Evolutionary conservation across 192 early-diverging fungal species (phyloP).

Genomic region (Coemansia sp.): DNA sequence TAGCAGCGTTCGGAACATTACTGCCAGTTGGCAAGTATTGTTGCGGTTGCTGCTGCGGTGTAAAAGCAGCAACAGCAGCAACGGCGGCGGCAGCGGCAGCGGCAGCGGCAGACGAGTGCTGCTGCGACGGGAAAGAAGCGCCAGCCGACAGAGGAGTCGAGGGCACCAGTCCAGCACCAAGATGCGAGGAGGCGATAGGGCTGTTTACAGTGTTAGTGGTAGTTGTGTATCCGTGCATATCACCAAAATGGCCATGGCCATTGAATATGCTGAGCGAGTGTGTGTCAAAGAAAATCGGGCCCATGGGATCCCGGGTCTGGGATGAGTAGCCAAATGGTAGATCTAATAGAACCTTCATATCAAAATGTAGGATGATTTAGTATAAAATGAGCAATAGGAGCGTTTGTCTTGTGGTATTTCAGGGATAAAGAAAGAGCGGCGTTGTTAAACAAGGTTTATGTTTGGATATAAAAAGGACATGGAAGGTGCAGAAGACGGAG

Average conservation of each 20-base stretch:
- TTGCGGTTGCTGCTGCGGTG: not conserved
- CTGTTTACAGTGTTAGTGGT: not conserved
- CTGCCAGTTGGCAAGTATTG: not conserved
- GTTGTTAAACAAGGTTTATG: not conserved
- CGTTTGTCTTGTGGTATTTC: not conserved
- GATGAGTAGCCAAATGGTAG: slow-evolving; percentile 37
- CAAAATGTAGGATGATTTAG: not conserved
- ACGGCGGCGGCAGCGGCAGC: not conserved
- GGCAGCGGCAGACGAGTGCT: not conserved
- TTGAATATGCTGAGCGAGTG: slow-evolving; percentile 21
- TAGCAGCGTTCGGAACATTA: slow-evolving; percentile 2
- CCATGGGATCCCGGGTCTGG: slow-evolving; percentile 27
- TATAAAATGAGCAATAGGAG: not conserved
- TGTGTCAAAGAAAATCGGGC: slow-evolving; percentile 24
- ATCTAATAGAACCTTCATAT: slow-evolving; percentile 27
- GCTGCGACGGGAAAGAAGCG: slow-evolving; percentile 11
- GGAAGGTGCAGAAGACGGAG: not conserved
- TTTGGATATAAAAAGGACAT: not conserved
- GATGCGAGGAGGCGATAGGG: slow-evolving; percentile 12
- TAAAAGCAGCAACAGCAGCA: not conserved
- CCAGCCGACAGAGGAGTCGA: slow-evolving; percentile 38
- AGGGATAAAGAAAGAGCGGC: not conserved
- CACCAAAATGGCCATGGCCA: slow-evolving; percentile 22
- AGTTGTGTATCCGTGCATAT: slow-evolving; percentile 17
- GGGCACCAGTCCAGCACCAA: slow-evolving; percentile 21